These are phyloP conservation scores for Ceratocystis diversiconidia DNA, from an alignment of 2,329 filamentous ascomycete species.

Conservation along the genomic window DNA sequence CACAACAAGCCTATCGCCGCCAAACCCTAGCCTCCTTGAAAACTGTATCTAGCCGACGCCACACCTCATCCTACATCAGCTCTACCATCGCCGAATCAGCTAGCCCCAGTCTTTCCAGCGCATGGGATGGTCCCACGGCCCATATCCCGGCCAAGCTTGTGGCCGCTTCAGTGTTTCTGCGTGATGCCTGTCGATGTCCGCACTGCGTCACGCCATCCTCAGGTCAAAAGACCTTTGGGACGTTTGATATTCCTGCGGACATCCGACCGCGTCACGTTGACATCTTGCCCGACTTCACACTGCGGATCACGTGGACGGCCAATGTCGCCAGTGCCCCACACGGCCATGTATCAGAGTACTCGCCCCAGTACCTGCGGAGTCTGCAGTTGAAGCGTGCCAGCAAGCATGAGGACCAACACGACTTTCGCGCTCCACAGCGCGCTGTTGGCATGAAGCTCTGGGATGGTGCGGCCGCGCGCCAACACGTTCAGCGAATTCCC, in stretches of 20 bases:
- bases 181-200: slow-evolving; percentile 41
- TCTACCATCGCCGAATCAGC: not conserved
- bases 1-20: not conserved
- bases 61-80: not conserved
- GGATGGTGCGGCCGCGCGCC: slow-evolving; percentile 27
- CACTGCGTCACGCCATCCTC: slow-evolving; percentile 43
- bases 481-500: slow-evolving; percentile 43
- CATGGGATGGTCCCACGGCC: not conserved
- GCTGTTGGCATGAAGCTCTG: slow-evolving; percentile 27
- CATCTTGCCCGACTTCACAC: slow-evolving; percentile 27
- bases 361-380: slow-evolving; percentile 22
- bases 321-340: slow-evolving; percentile 26
- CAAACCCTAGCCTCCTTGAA: not conserved
- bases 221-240: slow-evolving; percentile 41
- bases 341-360: slow-evolving; percentile 28
- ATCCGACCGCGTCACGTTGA: slow-evolving; percentile 26
- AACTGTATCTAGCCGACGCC: not conserved
- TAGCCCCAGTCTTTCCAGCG: not conserved
- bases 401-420: not conserved
- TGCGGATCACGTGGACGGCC: slow-evolving; percentile 46
- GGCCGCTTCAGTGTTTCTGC: slow-evolving; percentile 26
- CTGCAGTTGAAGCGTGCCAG: slow-evolving; percentile 8
- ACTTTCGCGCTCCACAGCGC: slow-evolving; percentile 20
- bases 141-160: slow-evolving; percentile 6
- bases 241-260: slow-evolving; percentile 27